These are phyloP conservation scores for Bodo saltans DNA, from an alignment of 78 protist species.

Conservation along the genomic window DNA sequence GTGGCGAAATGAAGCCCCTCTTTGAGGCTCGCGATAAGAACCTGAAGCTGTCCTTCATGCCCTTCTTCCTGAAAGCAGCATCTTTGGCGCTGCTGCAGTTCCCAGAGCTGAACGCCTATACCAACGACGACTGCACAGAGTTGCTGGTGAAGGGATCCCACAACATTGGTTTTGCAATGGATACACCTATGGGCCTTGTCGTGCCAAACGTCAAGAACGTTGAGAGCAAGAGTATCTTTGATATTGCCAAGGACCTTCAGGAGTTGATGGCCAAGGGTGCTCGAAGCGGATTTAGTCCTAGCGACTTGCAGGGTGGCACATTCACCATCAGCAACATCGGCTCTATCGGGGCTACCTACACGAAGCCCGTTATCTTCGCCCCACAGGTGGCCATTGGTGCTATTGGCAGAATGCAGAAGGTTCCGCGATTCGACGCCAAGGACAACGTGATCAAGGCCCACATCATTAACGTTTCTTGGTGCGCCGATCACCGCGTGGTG, in stretches of 20 bases:
- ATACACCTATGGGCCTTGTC: slow-evolving; percentile 83
- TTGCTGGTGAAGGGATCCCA: slow-evolving; percentile 65
- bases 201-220: slow-evolving; percentile 90
- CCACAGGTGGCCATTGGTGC: slow-evolving; percentile 70
- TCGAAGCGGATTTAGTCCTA: slow-evolving; percentile 37
- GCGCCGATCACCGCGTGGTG: slow-evolving; percentile 85
- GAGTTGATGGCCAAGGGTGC: slow-evolving; percentile 59
- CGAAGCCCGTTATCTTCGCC: slow-evolving; percentile 66
- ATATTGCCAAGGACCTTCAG: slow-evolving; percentile 82
- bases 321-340: slow-evolving; percentile 89
- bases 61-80: slow-evolving; percentile 82
- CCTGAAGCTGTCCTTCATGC: slow-evolving; percentile 67
- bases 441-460: slow-evolving; percentile 36
- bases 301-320: slow-evolving; percentile 76
- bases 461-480: slow-evolving; percentile 69
- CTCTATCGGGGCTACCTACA: slow-evolving; percentile 85
- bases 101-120: slow-evolving; percentile 70
- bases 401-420: slow-evolving; percentile 60
- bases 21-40: slow-evolving; percentile 49
- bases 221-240: slow-evolving; percentile 64
- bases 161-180: slow-evolving; percentile 93
- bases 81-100: slow-evolving; percentile 72
- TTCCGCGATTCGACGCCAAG: slow-evolving; percentile 70
- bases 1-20: slow-evolving; percentile 30
- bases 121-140: slow-evolving; percentile 48